Evolutionary conservation across 2,329 filamentous ascomycete species (phyloP).

Genomic region (Corinectria fuckeliana): DNA sequence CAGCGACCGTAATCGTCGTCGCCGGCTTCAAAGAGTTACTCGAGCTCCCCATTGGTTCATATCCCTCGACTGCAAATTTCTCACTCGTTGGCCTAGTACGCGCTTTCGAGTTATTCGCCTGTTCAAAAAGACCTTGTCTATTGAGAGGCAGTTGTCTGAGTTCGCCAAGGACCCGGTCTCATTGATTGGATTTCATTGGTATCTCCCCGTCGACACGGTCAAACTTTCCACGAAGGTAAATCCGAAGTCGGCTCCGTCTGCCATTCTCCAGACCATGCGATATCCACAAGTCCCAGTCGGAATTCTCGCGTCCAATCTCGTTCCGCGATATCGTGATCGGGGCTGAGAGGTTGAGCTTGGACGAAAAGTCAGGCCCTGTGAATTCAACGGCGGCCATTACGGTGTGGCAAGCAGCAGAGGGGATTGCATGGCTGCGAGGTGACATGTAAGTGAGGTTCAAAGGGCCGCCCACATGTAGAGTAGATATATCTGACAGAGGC

Average conservation of each 20-base stretch:
- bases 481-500: background rate
- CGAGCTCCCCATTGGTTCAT: background rate
- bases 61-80: background rate
- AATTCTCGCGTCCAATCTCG: too few species aligned
- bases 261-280: background rate
- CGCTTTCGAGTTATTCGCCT: background rate
- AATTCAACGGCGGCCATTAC: background rate
- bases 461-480: background rate
- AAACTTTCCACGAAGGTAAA: background rate
- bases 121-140: background rate
- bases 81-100: background rate
- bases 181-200: background rate
- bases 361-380: background rate
- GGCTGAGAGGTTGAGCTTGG: background rate
- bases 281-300: background rate
- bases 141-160: background rate
- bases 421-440: background rate
- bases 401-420: background rate
- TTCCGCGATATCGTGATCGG: background rate
- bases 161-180: background rate
- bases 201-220: background rate
- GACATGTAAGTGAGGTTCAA: background rate
- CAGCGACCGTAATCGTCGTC: background rate
- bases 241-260: background rate
- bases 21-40: background rate